Percentiles rank a stretch among this genome's conserved stretches.
Conservation (phyloP, 2,329 filamentous ascomycete genomes). For the Shiraia sp. region DNA sequence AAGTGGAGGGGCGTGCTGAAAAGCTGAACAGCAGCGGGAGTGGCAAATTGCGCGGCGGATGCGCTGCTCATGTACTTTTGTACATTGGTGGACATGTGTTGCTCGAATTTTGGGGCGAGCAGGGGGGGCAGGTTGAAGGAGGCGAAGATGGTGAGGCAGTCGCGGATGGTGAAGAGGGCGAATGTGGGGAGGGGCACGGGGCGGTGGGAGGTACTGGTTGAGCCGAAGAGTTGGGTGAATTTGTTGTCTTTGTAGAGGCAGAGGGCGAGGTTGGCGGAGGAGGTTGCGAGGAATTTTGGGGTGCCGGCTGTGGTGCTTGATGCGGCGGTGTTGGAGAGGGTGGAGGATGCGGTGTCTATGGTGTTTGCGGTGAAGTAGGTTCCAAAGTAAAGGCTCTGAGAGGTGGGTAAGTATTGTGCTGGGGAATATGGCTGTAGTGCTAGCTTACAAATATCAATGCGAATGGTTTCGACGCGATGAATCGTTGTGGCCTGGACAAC, state of each 20-base stretch:
- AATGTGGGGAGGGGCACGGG: slow-evolving; percentile 72
- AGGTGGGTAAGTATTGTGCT: neutral
- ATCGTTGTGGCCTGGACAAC: slow-evolving; percentile 61
- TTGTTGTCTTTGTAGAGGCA: slow-evolving; percentile 89
- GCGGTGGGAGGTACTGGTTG: slow-evolving; percentile 47
- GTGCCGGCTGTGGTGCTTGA: slow-evolving; percentile 71
- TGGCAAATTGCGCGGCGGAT: slow-evolving; percentile 73
- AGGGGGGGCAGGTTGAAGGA: slow-evolving; percentile 87
- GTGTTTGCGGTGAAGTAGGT: slow-evolving; percentile 89
- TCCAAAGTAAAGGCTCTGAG: slow-evolving; percentile 72
- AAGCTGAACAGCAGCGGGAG: slow-evolving; percentile 78
- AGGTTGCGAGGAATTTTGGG: slow-evolving; percentile 80
- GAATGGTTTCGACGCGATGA: slow-evolving; percentile 69
- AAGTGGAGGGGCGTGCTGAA: slow-evolving; percentile 83
- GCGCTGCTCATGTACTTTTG: slow-evolving; percentile 56
- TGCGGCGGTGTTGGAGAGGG: slow-evolving; percentile 59
- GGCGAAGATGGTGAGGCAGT: slow-evolving; percentile 88
- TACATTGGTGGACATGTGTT: slow-evolving; percentile 46
- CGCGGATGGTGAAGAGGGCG: slow-evolving; percentile 76
- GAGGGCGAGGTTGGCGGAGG: slow-evolving; percentile 78
- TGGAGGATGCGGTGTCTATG: slow-evolving; percentile 78
- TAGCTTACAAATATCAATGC: slow-evolving; percentile 60
- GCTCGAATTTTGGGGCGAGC: slow-evolving; percentile 68
- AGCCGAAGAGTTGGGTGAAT: slow-evolving; percentile 80
- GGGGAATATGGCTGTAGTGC: neutral